Percentiles rank a stretch among this genome's conserved stretches.
phyloP scores from a whole-genome alignment of 2,329 filamentous ascomycete species.

The Pseudocercospora ulei region DNA sequence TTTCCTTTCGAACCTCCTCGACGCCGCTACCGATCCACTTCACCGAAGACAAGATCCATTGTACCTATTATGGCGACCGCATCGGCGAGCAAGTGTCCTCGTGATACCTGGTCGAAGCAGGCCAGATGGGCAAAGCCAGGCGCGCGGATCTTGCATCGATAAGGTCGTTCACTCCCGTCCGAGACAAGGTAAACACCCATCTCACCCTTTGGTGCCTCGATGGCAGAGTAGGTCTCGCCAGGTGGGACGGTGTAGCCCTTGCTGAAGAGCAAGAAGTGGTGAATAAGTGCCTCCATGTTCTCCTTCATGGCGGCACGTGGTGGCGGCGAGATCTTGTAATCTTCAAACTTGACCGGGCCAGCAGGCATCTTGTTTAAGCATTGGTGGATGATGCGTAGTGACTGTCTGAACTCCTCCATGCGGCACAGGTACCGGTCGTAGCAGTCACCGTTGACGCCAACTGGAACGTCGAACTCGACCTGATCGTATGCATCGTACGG shows the following conservation, averaged over 20 bases:
- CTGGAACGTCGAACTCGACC: constrained; percentile 96
- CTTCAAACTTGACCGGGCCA: constrained; percentile 87
- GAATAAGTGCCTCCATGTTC: constrained; percentile 99
- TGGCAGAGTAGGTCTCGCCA: constrained; percentile 94
- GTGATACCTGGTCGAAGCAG: constrained; percentile 86
- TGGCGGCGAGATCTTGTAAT: constrained; percentile 96
- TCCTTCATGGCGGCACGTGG: constrained; percentile 99
- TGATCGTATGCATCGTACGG: constrained; percentile 97
- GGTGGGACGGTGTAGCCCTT: constrained; percentile 97
- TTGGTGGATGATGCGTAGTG: constrained; percentile 94
- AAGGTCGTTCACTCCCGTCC: constrained; percentile 90
- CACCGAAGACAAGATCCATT: constrained; percentile 62
- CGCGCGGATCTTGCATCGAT: constrained; percentile 93
- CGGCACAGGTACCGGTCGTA: constrained; percentile 98
- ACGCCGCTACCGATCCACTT: constrained; percentile 11
- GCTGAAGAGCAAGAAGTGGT: constrained; percentile 97
- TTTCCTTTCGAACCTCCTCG: not conserved
- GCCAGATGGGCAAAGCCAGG: constrained; percentile 91
- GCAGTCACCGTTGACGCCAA: constrained; percentile 94
- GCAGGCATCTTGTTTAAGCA: constrained; percentile 98
- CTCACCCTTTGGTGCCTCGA: constrained; percentile 99
- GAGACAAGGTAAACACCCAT: constrained; percentile 97
- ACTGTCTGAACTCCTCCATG: constrained; percentile 99
- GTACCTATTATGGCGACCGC: constrained; percentile 84
- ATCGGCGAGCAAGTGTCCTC: constrained; percentile 89